Evolutionary conservation across 257 asterid genomes (phyloP).

Genomic region (Datura wrightii): DNA sequence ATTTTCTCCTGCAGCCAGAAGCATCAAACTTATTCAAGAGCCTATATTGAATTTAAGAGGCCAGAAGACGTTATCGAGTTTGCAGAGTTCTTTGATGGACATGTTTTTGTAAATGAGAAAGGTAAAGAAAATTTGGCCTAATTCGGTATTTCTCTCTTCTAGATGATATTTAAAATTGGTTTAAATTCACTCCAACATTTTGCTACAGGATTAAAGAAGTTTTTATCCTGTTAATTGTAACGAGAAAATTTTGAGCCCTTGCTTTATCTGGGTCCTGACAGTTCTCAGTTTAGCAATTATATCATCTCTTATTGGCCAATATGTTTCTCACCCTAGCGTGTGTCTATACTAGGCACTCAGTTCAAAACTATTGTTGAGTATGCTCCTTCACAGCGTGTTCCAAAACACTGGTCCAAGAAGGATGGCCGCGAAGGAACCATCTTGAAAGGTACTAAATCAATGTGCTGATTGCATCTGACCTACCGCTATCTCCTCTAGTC

Average conservation of each 20-base stretch:
- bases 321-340: constrained; percentile 25
- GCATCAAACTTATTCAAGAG: constrained; percentile 70
- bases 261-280: constrained; percentile 18
- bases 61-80: constrained; percentile 92
- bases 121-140: constrained; percentile 51
- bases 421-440: constrained; percentile 98
- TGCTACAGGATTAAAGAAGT: not conserved
- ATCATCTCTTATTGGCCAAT: not conserved
- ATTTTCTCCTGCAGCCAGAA: constrained; percentile 71
- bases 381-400: constrained; percentile 97
- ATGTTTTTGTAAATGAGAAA: constrained; percentile 93
- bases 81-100: constrained; percentile 90
- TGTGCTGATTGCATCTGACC: constrained; percentile 39
- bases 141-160: not conserved
- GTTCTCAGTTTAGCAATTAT: constrained; percentile 1
- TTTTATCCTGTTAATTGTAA: not conserved
- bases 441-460: constrained; percentile 66
- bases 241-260: constrained; percentile 13
- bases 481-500: constrained; percentile 36
- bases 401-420: constrained; percentile 84
- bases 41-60: constrained; percentile 74
- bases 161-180: not conserved
- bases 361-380: constrained; percentile 86
- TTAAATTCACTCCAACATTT: not conserved
- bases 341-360: constrained; percentile 73